Evolutionary conservation across 768 basidiomycete species (phyloP).

Genomic region (Phylloporus scabripes): DNA sequence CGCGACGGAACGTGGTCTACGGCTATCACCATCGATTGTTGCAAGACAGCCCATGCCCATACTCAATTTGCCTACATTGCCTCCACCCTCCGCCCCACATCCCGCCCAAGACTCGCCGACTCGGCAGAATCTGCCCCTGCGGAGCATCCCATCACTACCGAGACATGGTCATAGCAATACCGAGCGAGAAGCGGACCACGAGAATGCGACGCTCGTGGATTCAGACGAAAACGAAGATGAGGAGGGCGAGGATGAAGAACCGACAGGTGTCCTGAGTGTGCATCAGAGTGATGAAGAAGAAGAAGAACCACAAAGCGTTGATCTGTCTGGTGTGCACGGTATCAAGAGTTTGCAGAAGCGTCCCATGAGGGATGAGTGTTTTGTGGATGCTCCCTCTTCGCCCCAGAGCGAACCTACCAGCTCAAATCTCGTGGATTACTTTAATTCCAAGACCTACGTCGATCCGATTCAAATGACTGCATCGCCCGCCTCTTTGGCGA

Average conservation of each 20-base stretch:
- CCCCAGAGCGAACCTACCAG: background rate
- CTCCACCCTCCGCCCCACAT: conserved; percentile 24
- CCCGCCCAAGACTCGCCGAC: conserved; percentile 9
- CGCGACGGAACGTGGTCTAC: conserved; percentile 33
- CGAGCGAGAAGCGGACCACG: conserved; percentile 22
- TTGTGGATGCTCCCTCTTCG: conserved; percentile 2
- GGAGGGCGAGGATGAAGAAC: conserved; percentile 32
- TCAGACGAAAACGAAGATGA: conserved; percentile 34
- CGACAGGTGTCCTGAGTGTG: conserved; percentile 30
- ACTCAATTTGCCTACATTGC: conserved; percentile 46
- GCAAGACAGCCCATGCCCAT: conserved; percentile 44
- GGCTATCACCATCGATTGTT: conserved; percentile 42
- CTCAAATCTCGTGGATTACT: conserved; percentile 1
- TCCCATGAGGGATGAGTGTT: background rate
- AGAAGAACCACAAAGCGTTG: conserved; percentile 23
- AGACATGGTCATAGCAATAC: conserved; percentile 30
- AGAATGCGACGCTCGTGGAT: conserved; percentile 16
- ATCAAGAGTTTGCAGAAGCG: conserved; percentile 11
- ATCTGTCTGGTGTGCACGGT: conserved; percentile 9
- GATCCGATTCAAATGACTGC: conserved; percentile 3
- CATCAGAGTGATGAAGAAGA: conserved; percentile 37
- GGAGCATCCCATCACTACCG: conserved; percentile 52
- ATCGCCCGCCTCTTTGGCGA: conserved; percentile 7
- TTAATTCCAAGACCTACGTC: conserved; percentile 6
- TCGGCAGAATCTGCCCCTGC: conserved; percentile 31